phyloP scores from a whole-genome alignment of 1,139 yeast species.

The Kurtzmaniella quercitrusa region DNA sequence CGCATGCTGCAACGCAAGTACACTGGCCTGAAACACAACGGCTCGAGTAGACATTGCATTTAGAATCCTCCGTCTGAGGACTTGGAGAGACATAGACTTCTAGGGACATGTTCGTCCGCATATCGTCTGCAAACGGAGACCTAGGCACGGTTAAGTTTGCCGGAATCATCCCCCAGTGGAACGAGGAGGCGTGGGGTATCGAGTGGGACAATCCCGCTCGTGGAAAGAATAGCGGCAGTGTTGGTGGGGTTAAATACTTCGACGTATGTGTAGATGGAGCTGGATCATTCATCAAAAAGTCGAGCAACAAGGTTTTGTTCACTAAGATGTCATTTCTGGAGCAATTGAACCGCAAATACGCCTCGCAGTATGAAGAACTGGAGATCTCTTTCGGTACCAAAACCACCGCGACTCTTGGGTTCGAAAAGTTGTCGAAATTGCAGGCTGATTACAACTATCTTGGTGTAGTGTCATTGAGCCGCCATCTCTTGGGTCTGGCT shows the following conservation, averaged over 20 bases:
- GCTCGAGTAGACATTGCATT: too few relatives aligned
- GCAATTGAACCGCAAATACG: constrained; percentile 50
- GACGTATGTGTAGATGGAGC: constrained; percentile 25
- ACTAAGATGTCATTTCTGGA: constrained; percentile 31
- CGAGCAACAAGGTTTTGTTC: constrained; percentile 25
- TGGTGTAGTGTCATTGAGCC: constrained; percentile 46
- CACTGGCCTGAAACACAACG: too few relatives aligned
- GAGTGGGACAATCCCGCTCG: constrained; percentile 76
- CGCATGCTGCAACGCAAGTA: not conserved
- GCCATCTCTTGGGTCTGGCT: constrained; percentile 21
- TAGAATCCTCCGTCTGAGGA: too few relatives aligned
- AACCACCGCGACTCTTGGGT: constrained; percentile 58
- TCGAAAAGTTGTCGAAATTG: constrained; percentile 46
- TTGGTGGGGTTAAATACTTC: constrained; percentile 61
- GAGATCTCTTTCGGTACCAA: constrained; percentile 46
- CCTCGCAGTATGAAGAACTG: constrained; percentile 20
- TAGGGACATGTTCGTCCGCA: constrained; percentile 25
- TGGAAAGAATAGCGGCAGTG: constrained; percentile 80
- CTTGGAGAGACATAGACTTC: too few relatives aligned
- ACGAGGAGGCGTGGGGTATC: constrained; percentile 59
- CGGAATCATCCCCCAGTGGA: constrained; percentile 65
- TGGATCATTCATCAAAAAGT: constrained; percentile 65
- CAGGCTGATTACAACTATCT: constrained; percentile 47
- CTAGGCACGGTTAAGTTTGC: constrained; percentile 60
- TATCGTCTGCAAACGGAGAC: constrained; percentile 36